Conservation (phyloP, 75 land plant species). For the Cryptomeria japonica region DNA sequence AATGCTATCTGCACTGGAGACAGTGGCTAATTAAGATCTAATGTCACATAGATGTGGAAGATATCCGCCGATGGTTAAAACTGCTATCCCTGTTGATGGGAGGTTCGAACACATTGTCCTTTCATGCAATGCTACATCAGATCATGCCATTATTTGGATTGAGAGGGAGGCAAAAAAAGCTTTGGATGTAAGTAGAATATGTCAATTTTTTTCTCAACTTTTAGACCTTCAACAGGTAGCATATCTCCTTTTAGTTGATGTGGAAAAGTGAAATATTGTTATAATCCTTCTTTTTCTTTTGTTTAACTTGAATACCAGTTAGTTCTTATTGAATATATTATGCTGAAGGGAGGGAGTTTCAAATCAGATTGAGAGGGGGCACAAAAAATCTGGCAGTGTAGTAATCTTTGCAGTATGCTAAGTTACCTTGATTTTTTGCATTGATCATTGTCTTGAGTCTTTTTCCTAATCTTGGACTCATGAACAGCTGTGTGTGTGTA, state of each 20-base stretch:
- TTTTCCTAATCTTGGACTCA: no score
- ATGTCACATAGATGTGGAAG: conserved; percentile 55
- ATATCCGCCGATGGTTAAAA: conserved; percentile 77
- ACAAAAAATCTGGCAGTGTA: neutral
- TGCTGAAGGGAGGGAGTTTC: neutral
- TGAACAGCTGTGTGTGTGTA: no score
- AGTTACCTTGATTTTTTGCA: no score
- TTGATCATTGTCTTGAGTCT: no score
- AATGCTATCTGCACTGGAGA: neutral
- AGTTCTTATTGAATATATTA: neutral
- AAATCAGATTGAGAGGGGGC: neutral
- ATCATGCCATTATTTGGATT: conserved; percentile 83
- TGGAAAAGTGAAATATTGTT: neutral
- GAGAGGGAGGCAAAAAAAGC: conserved; percentile 76
- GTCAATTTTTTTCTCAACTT: neutral
- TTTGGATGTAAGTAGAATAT: conserved; percentile 51
- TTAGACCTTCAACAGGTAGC: neutral
- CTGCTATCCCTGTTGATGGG: conserved; percentile 83
- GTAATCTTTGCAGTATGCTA: neutral
- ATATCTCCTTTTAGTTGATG: neutral
- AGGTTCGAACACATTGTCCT: conserved; percentile 94
- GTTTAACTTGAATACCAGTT: neutral
- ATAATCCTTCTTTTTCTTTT: neutral
- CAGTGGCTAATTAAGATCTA: neutral
- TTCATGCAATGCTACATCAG: conserved; percentile 84